These are phyloP conservation scores for Cucumis cinereus DNA, from an alignment of 306 rosid species.

Conservation along the genomic window DNA sequence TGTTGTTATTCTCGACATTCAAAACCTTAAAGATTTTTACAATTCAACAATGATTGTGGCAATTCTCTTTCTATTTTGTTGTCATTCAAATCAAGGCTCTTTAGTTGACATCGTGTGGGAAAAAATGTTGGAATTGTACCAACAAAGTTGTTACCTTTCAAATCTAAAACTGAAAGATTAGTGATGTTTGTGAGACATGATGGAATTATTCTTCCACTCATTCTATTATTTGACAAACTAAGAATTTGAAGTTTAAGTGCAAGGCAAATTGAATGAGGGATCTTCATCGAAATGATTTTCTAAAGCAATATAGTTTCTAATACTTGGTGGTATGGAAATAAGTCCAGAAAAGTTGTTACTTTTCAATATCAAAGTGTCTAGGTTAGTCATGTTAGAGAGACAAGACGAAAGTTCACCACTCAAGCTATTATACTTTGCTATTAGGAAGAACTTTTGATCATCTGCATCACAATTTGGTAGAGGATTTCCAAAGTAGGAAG, in stretches of 20 bases:
- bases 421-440: too few relatives aligned
- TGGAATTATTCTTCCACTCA: background rate
- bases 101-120: background rate
- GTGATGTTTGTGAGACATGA: background rate
- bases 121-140: background rate
- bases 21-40: background rate
- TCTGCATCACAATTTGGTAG: slow-evolving; percentile 8
- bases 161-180: background rate
- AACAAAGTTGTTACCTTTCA: background rate
- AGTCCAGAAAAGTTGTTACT: too few relatives aligned
- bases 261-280: background rate
- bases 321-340: too few relatives aligned
- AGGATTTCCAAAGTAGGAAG: slow-evolving; percentile 25
- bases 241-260: background rate
- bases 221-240: background rate
- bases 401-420: too few relatives aligned
- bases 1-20: background rate
- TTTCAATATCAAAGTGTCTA: too few relatives aligned
- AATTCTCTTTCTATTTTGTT: background rate
- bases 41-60: background rate
- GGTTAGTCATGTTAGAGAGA: too few relatives aligned
- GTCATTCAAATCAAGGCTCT: background rate
- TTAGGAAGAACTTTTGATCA: too few relatives aligned
- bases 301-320: too few relatives aligned
- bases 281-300: slow-evolving; percentile 14